A percentile compares a stretch with the other conserved stretches of the same genome.
Conservation (phyloP, 169 alveolate genomes). For the Cryptosporidium parvum region DNA sequence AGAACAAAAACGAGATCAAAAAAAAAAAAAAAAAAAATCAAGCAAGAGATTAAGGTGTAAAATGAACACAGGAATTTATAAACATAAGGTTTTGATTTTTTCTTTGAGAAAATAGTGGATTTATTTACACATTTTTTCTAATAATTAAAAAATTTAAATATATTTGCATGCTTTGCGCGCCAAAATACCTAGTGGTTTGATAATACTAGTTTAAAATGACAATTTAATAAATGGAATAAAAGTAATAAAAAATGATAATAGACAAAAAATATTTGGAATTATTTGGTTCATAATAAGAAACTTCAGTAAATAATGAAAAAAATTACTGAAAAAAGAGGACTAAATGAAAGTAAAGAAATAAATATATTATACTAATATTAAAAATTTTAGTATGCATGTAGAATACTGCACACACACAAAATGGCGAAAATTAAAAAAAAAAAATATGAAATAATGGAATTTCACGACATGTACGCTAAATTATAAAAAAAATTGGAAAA, state of each 20-base stretch:
- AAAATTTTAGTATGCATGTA: not conserved
- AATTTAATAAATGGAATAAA: not conserved
- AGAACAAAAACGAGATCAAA: not conserved
- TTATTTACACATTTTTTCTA: not conserved
- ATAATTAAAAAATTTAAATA: not conserved
- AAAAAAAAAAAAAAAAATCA: no score
- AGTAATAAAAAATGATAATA: not conserved
- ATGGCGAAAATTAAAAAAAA: not conserved
- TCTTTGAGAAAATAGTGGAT: not conserved
- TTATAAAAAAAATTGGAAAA: not conserved
- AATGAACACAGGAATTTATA: no score
- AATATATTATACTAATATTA: not conserved
- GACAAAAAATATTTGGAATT: not conserved
- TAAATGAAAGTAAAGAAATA: not conserved
- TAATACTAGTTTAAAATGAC: not conserved
- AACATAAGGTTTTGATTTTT: not conserved
- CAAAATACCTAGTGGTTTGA: not conserved
- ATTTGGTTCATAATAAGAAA: not conserved
- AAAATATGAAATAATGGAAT: not conserved
- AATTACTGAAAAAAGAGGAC: not conserved
- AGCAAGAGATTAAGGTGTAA: not conserved
- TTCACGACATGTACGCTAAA: slow-evolving; percentile 23
- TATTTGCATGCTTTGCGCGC: slow-evolving; percentile 17
- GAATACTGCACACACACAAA: slow-evolving; percentile 9
- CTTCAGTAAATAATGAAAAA: not conserved